Base-by-base conservation (phyloP, 2,329 filamentous ascomycete genomes). In the Calycina herbarum region DNA sequence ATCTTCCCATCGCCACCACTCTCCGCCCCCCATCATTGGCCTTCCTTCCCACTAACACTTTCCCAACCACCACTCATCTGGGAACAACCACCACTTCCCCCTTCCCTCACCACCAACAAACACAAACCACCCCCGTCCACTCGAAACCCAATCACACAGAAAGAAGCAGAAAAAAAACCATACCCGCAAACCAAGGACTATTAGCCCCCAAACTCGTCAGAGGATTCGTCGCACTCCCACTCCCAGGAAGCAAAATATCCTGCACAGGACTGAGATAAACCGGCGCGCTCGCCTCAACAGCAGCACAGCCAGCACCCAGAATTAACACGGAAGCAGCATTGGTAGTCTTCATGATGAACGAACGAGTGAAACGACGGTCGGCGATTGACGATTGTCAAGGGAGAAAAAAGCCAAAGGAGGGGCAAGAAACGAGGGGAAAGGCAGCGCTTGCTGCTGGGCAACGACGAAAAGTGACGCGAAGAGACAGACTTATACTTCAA, bases 111-210 rank as follows among this genome's bases (percentile, higher is more conserved):
- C 15, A 1, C 42, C 17, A 45, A 1, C 17, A n/a, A n/a, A n/a
- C 42, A 24, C 45, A 15, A 62, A 38, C 13, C 5, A 15, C 20
- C 33, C 20, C 2, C n/a, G 13, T 4, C 35, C 20, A 29, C 27
- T 29, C 27, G 27, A 29, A 29, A 29, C 27, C 4, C 15, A 38
- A 15, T 13, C 15, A 29, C 6, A 2, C 8, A 20, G 4, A n/a
- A 5, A 31, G 6, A 59, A 5, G 13, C 13, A 56, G n/a, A 27
- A 60, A n/a, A 11, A 5, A 42, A 64, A 20, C 20, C 77, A 62
- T 73, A 83, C 83, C 83, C 35, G 82, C 77, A 67, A 80, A 81
- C 75, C 81, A 86, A 1, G 84, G 84, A 20, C 82, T 80, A 68
- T 86, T 86, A 33, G 80, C 83, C 24, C 83, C 84, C 15, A 84